Conservation (phyloP, 306 rosid species). For the Sophora flavescens region DNA sequence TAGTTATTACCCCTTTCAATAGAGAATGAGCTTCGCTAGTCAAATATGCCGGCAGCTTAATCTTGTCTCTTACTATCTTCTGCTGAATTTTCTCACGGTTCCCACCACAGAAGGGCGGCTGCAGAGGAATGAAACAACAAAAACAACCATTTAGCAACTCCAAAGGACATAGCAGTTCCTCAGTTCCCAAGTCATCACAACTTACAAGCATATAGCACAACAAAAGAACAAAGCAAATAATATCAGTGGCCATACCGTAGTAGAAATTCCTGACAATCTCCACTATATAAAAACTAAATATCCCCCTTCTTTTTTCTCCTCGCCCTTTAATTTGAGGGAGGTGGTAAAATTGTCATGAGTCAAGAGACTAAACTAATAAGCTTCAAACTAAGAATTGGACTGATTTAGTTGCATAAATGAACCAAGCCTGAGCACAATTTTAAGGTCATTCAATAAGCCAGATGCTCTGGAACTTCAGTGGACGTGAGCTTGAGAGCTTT, state of each 20-base stretch:
- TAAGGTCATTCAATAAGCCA: neutral
- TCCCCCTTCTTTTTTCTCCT: no score
- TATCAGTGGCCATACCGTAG: neutral
- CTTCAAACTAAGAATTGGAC: neutral
- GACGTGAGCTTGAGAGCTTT: neutral
- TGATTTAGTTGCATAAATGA: slow-evolving; percentile 16
- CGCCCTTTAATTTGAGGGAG: neutral
- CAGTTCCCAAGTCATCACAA: slow-evolving; percentile 14
- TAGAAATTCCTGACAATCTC: slow-evolving; percentile 16
- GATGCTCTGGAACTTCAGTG: neutral
- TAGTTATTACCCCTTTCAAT: slow-evolving; percentile 77
- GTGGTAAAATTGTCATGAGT: neutral
- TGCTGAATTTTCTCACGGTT: slow-evolving; percentile 85
- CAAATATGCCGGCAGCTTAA: slow-evolving; percentile 88
- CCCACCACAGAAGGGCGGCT: slow-evolving; percentile 97
- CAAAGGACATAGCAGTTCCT: slow-evolving; percentile 11
- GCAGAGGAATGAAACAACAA: slow-evolving; percentile 49
- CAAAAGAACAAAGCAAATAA: slow-evolving; percentile 19
- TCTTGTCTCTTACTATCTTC: slow-evolving; percentile 89
- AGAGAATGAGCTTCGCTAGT: slow-evolving; percentile 94
- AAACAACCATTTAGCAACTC: slow-evolving; percentile 43
- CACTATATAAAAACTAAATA: neutral
- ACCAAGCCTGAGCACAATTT: neutral
- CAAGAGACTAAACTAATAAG: neutral
- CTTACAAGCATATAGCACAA: slow-evolving; percentile 22